Base-by-base conservation (phyloP, 805 yeast species). In the Ogataea naganishii region DNA sequence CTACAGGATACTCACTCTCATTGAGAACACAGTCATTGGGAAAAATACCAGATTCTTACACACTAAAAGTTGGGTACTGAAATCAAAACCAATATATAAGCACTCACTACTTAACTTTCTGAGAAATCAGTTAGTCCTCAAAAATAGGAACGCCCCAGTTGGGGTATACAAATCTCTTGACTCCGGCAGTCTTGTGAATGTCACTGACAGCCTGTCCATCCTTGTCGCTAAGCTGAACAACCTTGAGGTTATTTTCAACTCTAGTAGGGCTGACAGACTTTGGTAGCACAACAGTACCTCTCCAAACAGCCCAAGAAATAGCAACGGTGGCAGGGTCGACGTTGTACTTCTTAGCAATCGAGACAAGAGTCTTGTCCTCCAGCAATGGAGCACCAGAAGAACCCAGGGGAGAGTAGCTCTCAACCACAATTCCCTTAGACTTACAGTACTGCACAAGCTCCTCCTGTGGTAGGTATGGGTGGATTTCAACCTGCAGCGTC, bases 331-430 rank as follows among this genome's bases (percentile, higher is more conserved):
- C 80, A 4, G 76, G 64, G 4, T 60, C 39, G 23, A 57, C 64
- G 9, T 46, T 43, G 38, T 62, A 51, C 37, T 64, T 69, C 26
- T 64, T 48, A 11, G 76, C 75, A 32, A 76, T 45, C 8, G 56
- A 55, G 3, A 44, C 35, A 18, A 78, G 45, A 5, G 58, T 51
- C 19, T 56, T 59, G 38, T 74, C 64, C 20, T 56, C 49, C 37
- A 74, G 53, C 7, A 73, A 37, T 7, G 80, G 78, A 14, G 79
- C 69, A 36, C 66, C 68, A 6, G 60, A 57, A 14, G 80, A 67
- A 10, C 86, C 89, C 42, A 83, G 61, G 18, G 94, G 94, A 20
- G 85, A 76, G 58, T 81, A 84, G 8, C 92, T 94, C 51, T 80
- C 81, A 27, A 79, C 55, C 18, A 62, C 53, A 39, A 79, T 77